These are phyloP conservation scores for Russula dissimulans DNA, from an alignment of 768 basidiomycete species.

Conservation along the genomic window DNA sequence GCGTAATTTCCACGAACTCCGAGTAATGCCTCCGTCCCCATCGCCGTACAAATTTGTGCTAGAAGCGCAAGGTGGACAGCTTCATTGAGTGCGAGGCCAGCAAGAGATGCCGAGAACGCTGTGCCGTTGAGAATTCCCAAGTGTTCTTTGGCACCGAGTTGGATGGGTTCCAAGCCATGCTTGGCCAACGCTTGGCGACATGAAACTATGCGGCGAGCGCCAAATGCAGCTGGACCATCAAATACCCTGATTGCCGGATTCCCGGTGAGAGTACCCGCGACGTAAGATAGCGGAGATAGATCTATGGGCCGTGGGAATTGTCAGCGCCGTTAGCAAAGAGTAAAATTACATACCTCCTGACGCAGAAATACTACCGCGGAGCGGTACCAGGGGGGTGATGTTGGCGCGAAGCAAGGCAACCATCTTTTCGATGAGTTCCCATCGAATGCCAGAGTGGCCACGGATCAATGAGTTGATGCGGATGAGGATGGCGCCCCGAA, in stretches of 20 bases:
- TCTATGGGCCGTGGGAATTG: conserved; percentile 7
- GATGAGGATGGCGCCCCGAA: conserved; percentile 77
- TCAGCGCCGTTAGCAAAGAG: background rate
- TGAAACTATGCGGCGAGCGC: conserved; percentile 42
- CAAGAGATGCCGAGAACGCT: conserved; percentile 75
- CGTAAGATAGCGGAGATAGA: conserved; percentile 19
- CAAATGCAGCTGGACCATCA: conserved; percentile 41
- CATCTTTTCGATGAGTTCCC: conserved; percentile 75
- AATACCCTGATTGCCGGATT: conserved; percentile 74
- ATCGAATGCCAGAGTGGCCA: conserved; percentile 80
- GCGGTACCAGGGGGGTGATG: conserved; percentile 70
- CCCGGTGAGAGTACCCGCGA: conserved; percentile 66
- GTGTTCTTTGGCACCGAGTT: conserved; percentile 67
- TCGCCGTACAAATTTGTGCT: conserved; percentile 66
- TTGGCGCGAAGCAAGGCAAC: conserved; percentile 58
- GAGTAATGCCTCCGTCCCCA: conserved; percentile 75
- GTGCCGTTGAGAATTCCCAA: conserved; percentile 80
- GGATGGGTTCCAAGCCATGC: conserved; percentile 54
- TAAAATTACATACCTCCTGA: conserved; percentile 51
- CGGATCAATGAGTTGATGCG: conserved; percentile 86
- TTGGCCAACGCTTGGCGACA: conserved; percentile 48
- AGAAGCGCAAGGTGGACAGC: conserved; percentile 58
- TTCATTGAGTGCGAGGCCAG: conserved; percentile 62
- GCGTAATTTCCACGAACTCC: conserved; percentile 67
- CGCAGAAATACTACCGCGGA: conserved; percentile 77